phyloP scores from a whole-genome alignment of 2,329 filamentous ascomycete genomes.

The Aspergillus spinulosporus region DNA sequence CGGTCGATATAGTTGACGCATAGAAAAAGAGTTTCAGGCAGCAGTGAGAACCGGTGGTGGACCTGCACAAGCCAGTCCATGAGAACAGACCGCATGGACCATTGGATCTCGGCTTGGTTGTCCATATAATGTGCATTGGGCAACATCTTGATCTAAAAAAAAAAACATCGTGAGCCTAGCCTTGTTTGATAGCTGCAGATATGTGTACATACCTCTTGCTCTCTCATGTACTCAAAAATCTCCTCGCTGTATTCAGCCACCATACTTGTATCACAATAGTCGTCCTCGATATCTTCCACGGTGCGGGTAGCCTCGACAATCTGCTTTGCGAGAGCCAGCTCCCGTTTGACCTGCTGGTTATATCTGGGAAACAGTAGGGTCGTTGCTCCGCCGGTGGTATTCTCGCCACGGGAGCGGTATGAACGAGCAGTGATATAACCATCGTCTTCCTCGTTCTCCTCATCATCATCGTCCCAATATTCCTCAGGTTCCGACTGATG shows the following conservation, averaged over 20 bases:
- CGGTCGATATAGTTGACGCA: slow-evolving; percentile 97
- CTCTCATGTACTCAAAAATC: slow-evolving; percentile 88
- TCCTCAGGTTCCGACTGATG: slow-evolving; percentile 61
- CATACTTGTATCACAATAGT: slow-evolving; percentile 93
- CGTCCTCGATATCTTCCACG: slow-evolving; percentile 78
- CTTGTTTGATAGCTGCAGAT: neutral
- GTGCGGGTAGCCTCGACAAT: slow-evolving; percentile 68
- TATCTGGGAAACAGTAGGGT: slow-evolving; percentile 71
- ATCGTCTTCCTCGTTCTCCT: slow-evolving; percentile 72
- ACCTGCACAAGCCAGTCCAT: slow-evolving; percentile 99
- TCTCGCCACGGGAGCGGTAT: slow-evolving; percentile 72
- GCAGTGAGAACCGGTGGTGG: slow-evolving; percentile 82
- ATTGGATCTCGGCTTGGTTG: slow-evolving; percentile 93
- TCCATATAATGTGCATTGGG: slow-evolving; percentile 97
- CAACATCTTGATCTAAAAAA: slow-evolving; percentile 67
- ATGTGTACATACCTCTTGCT: slow-evolving; percentile 69
- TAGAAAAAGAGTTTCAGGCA: slow-evolving; percentile 93
- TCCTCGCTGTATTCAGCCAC: slow-evolving; percentile 95
- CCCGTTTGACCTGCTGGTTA: slow-evolving; percentile 67
- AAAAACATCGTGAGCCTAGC: slow-evolving; percentile 23
- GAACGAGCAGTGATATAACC: slow-evolving; percentile 75
- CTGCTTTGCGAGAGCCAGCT: slow-evolving; percentile 67
- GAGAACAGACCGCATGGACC: slow-evolving; percentile 95
- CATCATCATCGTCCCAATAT: slow-evolving; percentile 74
- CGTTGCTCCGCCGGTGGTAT: slow-evolving; percentile 65